Evolutionary conservation across 768 basidiomycete genomes (phyloP).

Genomic region (Sporobolomyces pararoseus): DNA sequence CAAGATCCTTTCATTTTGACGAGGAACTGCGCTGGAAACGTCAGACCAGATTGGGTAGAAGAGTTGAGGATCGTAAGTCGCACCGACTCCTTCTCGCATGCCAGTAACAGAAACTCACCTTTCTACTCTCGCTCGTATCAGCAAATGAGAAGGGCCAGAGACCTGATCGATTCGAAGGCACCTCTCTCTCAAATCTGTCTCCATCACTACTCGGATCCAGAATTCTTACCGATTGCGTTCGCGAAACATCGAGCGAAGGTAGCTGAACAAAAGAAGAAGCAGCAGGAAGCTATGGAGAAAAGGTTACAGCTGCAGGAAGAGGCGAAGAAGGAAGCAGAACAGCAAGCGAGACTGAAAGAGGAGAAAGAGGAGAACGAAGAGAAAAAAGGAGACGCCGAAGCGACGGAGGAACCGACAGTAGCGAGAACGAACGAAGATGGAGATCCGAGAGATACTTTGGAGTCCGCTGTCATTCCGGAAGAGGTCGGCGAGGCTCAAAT

Average conservation of each 20-base stretch:
- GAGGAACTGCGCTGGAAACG: conserved; percentile 41
- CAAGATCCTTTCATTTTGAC: conserved; percentile 45
- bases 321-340: too few relatives aligned
- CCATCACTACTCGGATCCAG: conserved; percentile 10
- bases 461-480: too few relatives aligned
- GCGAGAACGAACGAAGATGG: too few relatives aligned
- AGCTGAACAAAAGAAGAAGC: conserved; percentile 5
- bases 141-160: conserved; percentile 40
- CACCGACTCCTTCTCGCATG: neutral
- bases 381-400: neutral
- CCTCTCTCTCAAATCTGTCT: conserved; percentile 35
- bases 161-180: conserved; percentile 30
- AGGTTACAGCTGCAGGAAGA: neutral
- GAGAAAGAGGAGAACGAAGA: too few relatives aligned
- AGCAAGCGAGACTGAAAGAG: too few relatives aligned
- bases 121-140: neutral
- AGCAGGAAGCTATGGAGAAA: conserved; percentile 10
- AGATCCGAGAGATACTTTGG: too few relatives aligned
- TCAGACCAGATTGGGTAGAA: conserved; percentile 36
- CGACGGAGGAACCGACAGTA: neutral
- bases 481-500: too few relatives aligned
- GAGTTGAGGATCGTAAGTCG: conserved; percentile 29
- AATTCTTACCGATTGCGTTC: conserved; percentile 10
- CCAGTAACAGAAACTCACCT: neutral
- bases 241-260: conserved; percentile 1